Conservation (phyloP, 2,329 filamentous ascomycete genomes). For the Tolypocladium ovalisporum region DNA sequence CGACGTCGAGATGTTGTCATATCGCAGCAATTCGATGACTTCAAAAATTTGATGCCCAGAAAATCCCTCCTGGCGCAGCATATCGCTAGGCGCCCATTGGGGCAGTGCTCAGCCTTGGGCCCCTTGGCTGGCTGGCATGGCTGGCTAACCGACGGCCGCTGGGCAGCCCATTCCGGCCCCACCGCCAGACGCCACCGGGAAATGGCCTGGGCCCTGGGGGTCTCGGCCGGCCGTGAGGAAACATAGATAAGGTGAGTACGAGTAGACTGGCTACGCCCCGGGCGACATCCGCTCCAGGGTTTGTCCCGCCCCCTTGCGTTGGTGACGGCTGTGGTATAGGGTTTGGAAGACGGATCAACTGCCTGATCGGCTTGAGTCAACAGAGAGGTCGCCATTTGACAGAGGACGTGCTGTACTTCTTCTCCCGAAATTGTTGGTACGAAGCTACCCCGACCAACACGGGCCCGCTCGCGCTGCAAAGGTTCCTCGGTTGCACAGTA, state of each 20-base stretch:
- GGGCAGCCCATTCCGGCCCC: background rate
- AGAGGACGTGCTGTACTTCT: too few species aligned
- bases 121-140: background rate
- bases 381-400: too few species aligned
- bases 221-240: too few species aligned
- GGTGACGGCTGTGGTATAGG: too few species aligned
- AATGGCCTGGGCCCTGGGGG: background rate
- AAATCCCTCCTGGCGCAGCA: background rate
- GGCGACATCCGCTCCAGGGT: too few species aligned
- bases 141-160: background rate
- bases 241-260: too few species aligned
- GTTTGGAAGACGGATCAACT: too few species aligned
- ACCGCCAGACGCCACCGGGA: background rate
- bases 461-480: background rate
- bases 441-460: background rate
- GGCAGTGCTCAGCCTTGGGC: background rate
- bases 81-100: background rate
- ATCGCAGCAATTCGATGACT: background rate
- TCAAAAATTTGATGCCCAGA: background rate
- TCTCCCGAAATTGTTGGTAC: background rate
- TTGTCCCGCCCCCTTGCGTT: too few species aligned
- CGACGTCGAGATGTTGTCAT: background rate
- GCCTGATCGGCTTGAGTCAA: too few species aligned
- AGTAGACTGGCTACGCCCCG: too few species aligned
- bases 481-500: background rate